Percentiles rank a stretch among this genome's conserved stretches.
Conservation (phyloP, 108 stramenopile species). For the Poteriospumella lacustris region DNA sequence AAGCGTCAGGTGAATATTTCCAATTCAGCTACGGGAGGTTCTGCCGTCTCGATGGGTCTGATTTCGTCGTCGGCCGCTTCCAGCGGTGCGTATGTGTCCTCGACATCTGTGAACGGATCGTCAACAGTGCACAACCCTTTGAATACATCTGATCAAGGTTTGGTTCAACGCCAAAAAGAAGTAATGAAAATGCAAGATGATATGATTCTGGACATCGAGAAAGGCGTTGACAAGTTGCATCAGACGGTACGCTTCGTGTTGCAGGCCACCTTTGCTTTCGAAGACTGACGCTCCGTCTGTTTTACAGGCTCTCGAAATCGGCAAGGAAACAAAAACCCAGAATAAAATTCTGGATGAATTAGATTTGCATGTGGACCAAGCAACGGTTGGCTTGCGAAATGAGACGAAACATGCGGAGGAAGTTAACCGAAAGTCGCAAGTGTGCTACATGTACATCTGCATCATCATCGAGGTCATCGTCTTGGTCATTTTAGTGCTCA, state of each 20-base stretch:
- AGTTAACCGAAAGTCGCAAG: neutral
- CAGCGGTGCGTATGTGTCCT: neutral
- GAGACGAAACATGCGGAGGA: conserved; percentile 11
- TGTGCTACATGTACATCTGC: neutral
- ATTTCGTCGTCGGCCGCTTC: neutral
- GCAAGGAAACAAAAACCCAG: neutral
- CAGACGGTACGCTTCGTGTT: too few relatives aligned
- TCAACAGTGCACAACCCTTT: too few relatives aligned
- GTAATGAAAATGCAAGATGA: conserved; percentile 10
- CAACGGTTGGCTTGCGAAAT: neutral
- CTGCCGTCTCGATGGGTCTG: neutral
- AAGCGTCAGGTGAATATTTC: neutral
- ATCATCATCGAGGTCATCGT: neutral
- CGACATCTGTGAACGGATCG: too few relatives aligned
- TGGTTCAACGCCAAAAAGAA: conserved; percentile 20
- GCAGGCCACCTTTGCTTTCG: neutral
- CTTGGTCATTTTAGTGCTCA: neutral
- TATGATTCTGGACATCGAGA: conserved; percentile 1
- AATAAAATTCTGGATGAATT: neutral
- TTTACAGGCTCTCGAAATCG: neutral
- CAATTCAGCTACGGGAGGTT: neutral
- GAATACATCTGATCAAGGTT: neutral
- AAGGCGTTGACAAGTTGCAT: conserved; percentile 4
- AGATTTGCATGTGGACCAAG: neutral
- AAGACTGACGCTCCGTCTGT: neutral